Evolutionary conservation across 164 flowering plant genomes (phyloP).

Genomic region (Vitis labrusca): DNA sequence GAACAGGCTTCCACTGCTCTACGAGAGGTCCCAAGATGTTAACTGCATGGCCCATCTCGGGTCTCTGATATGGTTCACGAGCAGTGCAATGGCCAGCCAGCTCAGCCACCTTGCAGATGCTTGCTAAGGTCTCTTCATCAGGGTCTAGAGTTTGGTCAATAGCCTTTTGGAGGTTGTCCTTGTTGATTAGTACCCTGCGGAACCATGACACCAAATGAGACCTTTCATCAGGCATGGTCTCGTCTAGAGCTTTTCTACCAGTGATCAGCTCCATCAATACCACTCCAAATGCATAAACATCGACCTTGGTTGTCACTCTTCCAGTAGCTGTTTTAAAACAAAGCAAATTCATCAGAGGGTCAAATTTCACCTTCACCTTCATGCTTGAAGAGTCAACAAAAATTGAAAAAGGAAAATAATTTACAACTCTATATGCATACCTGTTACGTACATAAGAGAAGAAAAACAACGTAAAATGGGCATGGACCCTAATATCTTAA

Average conservation of each 20-base stretch:
- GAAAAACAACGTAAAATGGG: too few relatives aligned
- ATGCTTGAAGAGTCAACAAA: background rate
- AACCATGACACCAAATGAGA: constrained; percentile 48
- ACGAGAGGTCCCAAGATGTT: constrained; percentile 48
- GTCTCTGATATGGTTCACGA: constrained; percentile 44
- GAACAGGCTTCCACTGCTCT: constrained; percentile 42
- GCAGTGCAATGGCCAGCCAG: constrained; percentile 53
- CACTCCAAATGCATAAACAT: constrained; percentile 50
- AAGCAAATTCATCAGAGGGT: background rate
- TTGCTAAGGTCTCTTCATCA: constrained; percentile 37
- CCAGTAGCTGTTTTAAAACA: constrained; percentile 34
- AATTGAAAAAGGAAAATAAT: background rate
- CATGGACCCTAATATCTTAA: too few relatives aligned
- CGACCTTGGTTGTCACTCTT: constrained; percentile 50
- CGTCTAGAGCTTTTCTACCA: constrained; percentile 45
- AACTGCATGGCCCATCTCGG: constrained; percentile 53
- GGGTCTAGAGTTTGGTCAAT: constrained; percentile 31
- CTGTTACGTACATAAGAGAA: too few relatives aligned
- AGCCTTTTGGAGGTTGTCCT: constrained; percentile 32
- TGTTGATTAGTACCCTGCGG: constrained; percentile 34
- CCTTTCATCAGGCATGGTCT: constrained; percentile 35
- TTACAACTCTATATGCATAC: too few relatives aligned
- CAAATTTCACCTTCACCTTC: background rate
- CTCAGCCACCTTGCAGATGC: constrained; percentile 41
- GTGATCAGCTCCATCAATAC: constrained; percentile 48